Percentiles rank a stretch among this genome's conserved stretches.
Evolutionary conservation across 2,329 filamentous ascomycete genomes (phyloP).

Genomic region (Hymenoscyphus scutula): DNA sequence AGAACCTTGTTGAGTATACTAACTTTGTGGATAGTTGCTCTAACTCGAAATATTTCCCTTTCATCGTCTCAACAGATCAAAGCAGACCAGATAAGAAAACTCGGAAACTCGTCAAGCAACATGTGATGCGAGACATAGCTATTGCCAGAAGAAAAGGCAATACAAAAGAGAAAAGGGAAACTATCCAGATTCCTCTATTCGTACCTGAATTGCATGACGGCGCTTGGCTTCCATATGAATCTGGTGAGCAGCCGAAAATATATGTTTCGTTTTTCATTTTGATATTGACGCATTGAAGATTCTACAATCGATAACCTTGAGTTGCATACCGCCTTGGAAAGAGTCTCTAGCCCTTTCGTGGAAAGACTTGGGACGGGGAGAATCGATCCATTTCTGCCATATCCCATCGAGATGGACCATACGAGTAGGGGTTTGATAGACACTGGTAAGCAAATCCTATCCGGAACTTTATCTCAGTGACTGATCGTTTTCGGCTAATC

Average conservation of each 20-base stretch:
- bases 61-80: constrained; percentile 1
- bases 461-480: background rate
- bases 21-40: background rate
- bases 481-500: background rate
- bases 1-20: background rate
- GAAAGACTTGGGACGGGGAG: background rate
- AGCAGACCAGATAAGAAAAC: background rate
- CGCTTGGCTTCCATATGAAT: background rate
- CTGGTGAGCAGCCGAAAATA: background rate
- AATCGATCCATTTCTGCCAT: background rate
- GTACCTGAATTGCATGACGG: background rate
- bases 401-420: background rate
- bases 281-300: background rate
- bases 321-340: background rate
- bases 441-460: background rate
- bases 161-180: background rate
- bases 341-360: background rate
- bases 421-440: background rate
- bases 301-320: background rate
- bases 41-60: background rate
- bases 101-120: background rate
- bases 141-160: background rate
- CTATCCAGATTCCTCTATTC: background rate
- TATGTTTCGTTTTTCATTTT: background rate
- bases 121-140: background rate